Evolutionary conservation across 345 rosid genomes (phyloP).

Genomic region (Sonneratia alba): DNA sequence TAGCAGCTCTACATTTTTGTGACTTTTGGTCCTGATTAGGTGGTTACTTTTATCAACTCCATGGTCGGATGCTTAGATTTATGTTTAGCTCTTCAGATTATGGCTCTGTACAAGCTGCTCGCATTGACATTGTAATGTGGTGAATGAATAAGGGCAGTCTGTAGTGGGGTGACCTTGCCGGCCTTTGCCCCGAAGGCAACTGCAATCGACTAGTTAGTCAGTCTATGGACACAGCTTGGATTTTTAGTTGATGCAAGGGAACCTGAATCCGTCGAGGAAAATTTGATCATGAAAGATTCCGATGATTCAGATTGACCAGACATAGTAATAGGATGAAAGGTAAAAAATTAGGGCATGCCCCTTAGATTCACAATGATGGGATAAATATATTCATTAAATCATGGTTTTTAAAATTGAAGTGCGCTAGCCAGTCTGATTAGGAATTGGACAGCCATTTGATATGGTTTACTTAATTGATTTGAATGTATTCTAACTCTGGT

Average conservation of each 20-base stretch:
- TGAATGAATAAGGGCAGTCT: not conserved
- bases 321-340: too few species aligned
- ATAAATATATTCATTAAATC: too few species aligned
- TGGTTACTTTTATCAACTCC: not conserved
- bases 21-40: not conserved
- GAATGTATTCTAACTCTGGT: too few species aligned
- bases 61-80: not conserved
- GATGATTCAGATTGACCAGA: too few species aligned
- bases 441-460: too few species aligned
- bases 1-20: not conserved
- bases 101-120: not conserved
- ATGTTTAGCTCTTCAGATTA: not conserved
- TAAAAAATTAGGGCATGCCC: too few species aligned
- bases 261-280: too few species aligned
- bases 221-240: not conserved
- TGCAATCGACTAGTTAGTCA: not conserved
- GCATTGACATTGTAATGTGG: not conserved
- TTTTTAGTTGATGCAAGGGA: not conserved
- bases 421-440: too few species aligned
- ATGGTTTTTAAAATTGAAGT: too few species aligned
- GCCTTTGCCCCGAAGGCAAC: not conserved
- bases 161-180: not conserved
- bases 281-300: too few species aligned
- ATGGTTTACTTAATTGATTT: too few species aligned
- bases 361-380: too few species aligned